These are phyloP conservation scores for Trypanosoma scelopori DNA, from an alignment of 208 protist species.

Conservation along the genomic window DNA sequence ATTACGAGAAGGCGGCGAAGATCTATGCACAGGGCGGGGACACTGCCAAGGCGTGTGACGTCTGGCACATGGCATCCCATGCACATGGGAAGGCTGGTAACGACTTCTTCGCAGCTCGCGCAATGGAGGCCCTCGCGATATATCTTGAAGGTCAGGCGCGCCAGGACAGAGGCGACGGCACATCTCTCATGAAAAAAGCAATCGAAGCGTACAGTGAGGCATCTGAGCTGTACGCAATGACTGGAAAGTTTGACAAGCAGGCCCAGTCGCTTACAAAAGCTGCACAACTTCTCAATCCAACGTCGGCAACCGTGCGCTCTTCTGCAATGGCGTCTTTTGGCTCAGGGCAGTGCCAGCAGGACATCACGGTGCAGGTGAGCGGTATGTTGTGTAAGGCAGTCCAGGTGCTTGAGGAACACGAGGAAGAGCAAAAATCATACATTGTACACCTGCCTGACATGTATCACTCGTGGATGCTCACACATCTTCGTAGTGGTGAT, in stretches of 20 bases:
- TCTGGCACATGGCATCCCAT: slow-evolving; percentile 41
- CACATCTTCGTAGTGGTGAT: slow-evolving; percentile 45
- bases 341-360: slow-evolving; percentile 30
- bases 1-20: slow-evolving; percentile 71
- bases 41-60: slow-evolving; percentile 38
- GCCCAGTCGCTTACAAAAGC: slow-evolving; percentile 24
- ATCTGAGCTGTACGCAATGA: slow-evolving; percentile 15
- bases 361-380: slow-evolving; percentile 8
- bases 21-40: slow-evolving; percentile 56
- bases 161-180: not conserved
- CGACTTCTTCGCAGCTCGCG: slow-evolving; percentile 43
- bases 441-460: slow-evolving; percentile 60
- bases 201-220: slow-evolving; percentile 33
- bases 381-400: slow-evolving; percentile 33
- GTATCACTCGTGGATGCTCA: slow-evolving; percentile 54
- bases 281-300: slow-evolving; percentile 18
- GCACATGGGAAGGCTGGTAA: slow-evolving; percentile 54
- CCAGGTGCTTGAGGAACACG: slow-evolving; percentile 41
- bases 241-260: slow-evolving; percentile 27
- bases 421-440: slow-evolving; percentile 38
- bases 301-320: slow-evolving; percentile 17
- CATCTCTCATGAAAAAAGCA: slow-evolving; percentile 11
- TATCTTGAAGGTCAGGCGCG: slow-evolving; percentile 26
- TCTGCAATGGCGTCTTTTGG: not conserved
- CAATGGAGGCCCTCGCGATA: slow-evolving; percentile 46